Evolutionary conservation across 352 stramenopile species (phyloP).

Genomic region (Pythium rhizo-oryzae): DNA sequence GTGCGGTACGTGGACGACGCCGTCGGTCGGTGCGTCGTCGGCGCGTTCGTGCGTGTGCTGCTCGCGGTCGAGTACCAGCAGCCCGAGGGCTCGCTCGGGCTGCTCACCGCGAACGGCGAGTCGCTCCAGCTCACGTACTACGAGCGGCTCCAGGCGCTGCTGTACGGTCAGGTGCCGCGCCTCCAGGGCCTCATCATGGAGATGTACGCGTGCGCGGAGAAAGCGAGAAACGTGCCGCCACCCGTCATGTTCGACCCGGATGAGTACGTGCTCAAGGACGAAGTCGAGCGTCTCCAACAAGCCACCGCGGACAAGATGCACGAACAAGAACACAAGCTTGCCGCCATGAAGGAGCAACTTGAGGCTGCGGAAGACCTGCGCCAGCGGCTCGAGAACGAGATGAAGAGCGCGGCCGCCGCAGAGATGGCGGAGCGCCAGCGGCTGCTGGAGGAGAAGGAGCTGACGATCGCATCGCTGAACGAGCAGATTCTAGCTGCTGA

Average conservation of each 20-base stretch:
- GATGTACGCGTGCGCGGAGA: constrained; percentile 24
- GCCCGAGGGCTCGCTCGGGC: neutral
- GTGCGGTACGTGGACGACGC: constrained; percentile 61
- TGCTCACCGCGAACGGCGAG: constrained; percentile 28
- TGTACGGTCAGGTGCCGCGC: constrained; percentile 28
- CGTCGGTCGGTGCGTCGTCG: constrained; percentile 62
- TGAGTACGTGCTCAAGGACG: constrained; percentile 66
- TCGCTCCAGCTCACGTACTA: constrained; percentile 41
- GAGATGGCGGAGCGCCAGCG: constrained; percentile 32
- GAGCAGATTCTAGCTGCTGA: neutral
- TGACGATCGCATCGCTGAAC: neutral
- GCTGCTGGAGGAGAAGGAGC: constrained; percentile 27
- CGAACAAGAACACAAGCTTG: constrained; percentile 5
- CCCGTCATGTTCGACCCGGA: constrained; percentile 64
- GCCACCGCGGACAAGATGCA: constrained; percentile 41
- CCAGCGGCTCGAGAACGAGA: neutral
- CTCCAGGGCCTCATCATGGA: constrained; percentile 40
- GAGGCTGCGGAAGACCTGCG: neutral
- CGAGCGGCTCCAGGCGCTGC: constrained; percentile 48
- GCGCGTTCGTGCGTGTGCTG: constrained; percentile 53
- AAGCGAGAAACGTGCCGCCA: constrained; percentile 18
- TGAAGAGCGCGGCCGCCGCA: neutral
- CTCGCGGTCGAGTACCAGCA: constrained; percentile 49
- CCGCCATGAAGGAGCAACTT: neutral
- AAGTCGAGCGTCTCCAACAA: constrained; percentile 53